Evolutionary conservation across 2,329 filamentous ascomycete genomes (phyloP).

Genomic region (Nigrograna mackinnonii): DNA sequence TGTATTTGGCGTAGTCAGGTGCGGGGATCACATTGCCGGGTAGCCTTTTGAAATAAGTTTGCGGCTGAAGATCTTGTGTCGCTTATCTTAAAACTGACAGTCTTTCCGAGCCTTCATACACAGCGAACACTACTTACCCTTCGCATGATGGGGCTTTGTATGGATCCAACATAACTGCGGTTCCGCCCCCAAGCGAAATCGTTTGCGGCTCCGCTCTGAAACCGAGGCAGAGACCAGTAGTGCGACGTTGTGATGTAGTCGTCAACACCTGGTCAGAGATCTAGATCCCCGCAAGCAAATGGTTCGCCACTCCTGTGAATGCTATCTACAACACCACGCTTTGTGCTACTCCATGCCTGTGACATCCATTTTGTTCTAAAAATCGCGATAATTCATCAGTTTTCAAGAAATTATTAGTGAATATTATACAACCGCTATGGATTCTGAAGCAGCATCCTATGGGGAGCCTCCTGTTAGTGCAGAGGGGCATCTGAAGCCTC

Average conservation of each 20-base stretch:
- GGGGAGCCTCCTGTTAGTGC: not conserved
- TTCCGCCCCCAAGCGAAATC: too few relatives aligned
- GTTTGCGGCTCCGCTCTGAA: too few relatives aligned
- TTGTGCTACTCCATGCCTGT: not conserved
- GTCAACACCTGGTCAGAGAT: not conserved
- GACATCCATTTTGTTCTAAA: not conserved
- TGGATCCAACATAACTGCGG: not conserved
- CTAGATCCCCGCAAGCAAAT: not conserved
- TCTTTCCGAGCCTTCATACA: not conserved
- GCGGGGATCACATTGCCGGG: not conserved
- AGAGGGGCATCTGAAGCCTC: slow-evolving; percentile 34
- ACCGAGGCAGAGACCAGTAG: not conserved
- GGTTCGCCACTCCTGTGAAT: not conserved
- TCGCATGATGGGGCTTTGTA: not conserved
- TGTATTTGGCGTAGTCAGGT: not conserved
- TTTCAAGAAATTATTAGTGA: not conserved
- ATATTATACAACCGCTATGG: not conserved
- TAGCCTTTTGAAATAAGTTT: not conserved
- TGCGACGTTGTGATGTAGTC: not conserved
- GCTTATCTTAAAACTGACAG: not conserved
- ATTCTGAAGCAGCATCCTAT: not conserved
- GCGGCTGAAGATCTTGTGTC: not conserved
- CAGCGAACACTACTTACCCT: too few relatives aligned
- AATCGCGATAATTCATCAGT: not conserved
- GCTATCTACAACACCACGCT: not conserved